A percentile compares a stretch with the other conserved stretches of the same genome.
These are phyloP conservation scores for Cenchrus fungigraminus DNA, from an alignment of 176 grass and related monocot species.

Conservation along the genomic window DNA sequence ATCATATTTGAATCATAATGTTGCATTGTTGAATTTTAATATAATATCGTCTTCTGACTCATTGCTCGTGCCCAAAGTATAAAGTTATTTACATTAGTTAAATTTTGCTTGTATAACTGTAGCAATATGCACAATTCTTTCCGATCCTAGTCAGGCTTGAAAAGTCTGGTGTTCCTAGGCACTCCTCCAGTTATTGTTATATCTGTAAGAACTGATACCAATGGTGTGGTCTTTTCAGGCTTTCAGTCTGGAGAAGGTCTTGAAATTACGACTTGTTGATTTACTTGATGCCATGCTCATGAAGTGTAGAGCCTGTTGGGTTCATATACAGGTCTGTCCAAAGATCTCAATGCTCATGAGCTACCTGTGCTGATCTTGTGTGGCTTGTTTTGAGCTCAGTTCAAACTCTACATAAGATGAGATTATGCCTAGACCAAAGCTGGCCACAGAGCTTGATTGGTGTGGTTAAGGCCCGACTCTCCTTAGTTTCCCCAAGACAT, in stretches of 20 bases:
- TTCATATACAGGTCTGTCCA: slow-evolving; percentile 1
- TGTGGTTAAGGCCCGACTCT: background rate
- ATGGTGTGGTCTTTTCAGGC: slow-evolving; percentile 6
- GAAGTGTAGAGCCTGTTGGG: slow-evolving; percentile 10
- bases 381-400: background rate
- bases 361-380: background rate
- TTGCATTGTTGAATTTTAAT: background rate
- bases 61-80: background rate
- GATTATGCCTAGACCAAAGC: background rate
- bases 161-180: background rate
- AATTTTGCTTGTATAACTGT: too few species aligned
- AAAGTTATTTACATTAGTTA: background rate
- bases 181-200: background rate
- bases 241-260: slow-evolving; percentile 5
- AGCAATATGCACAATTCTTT: background rate
- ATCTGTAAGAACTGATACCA: background rate
- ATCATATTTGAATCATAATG: background rate
- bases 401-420: background rate
- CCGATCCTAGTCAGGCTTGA: slow-evolving; percentile 3
- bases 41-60: background rate
- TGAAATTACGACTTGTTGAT: slow-evolving; percentile 9
- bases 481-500: background rate
- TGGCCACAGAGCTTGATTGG: slow-evolving; percentile 4
- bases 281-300: slow-evolving; percentile 12
- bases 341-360: slow-evolving; percentile 5